Evolutionary conservation across 106 monocot genomes (phyloP).

Genomic region (Apostasia ramifera): DNA sequence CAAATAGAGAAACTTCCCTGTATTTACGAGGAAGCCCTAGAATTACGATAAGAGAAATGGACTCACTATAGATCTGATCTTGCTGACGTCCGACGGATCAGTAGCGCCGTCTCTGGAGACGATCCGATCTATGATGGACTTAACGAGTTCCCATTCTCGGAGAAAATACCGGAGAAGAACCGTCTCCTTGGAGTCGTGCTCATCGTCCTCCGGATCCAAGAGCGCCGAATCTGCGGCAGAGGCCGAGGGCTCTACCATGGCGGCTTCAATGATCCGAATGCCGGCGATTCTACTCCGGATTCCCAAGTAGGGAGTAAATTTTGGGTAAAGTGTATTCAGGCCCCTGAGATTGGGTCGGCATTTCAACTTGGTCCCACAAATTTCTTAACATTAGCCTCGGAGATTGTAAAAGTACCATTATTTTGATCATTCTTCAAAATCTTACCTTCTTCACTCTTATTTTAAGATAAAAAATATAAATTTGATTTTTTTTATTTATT

Average conservation of each 20-base stretch:
- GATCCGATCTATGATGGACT: constrained; percentile 60
- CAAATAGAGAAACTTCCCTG: too few species aligned
- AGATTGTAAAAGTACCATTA: too few species aligned
- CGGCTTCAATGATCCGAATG: background rate
- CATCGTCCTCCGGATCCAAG: constrained; percentile 29
- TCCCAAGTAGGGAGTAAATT: background rate
- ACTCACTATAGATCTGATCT: constrained; percentile 86
- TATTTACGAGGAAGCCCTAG: background rate
- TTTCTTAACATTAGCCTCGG: too few species aligned
- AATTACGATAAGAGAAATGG: background rate
- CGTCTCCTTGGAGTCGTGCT: constrained; percentile 78
- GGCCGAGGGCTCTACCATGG: constrained; percentile 15
- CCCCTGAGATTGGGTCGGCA: too few species aligned
- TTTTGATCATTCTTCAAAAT: too few species aligned
- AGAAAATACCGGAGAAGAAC: constrained; percentile 80
- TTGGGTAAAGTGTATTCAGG: background rate
- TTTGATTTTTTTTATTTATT: too few species aligned
- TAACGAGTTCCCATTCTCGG: constrained; percentile 78
- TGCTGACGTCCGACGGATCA: constrained; percentile 46
- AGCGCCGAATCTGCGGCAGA: background rate
- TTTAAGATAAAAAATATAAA: too few species aligned
- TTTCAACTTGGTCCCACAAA: too few species aligned
- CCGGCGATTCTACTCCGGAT: too few species aligned
- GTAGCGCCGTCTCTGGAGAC: constrained; percentile 48
- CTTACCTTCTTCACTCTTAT: too few species aligned